Base-by-base conservation (phyloP, 2,329 filamentous ascomycete species). In the Penicillium hordei region DNA sequence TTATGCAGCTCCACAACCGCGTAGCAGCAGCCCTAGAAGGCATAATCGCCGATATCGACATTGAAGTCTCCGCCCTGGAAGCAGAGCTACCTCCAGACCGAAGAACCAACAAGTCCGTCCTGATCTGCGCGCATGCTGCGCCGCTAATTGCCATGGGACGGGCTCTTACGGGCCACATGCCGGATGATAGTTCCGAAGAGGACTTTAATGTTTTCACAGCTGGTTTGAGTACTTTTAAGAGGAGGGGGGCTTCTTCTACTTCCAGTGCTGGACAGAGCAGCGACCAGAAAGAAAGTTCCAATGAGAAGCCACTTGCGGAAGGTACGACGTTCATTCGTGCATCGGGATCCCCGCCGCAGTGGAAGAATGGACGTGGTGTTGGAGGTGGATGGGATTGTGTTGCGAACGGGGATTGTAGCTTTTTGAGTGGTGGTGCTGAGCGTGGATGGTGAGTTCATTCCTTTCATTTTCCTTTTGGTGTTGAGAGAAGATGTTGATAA, bases 91-190 rank as follows among this genome's bases (percentile, higher is more conserved):
- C 86, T 10, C 46, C 58, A 8, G 58, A n/a, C 80, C 83, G 39
- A 79, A 81, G 34, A 86, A 84, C 66, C 7, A 72, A 65, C 57
- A 77, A 73, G 59, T 83, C 90, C 0, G 81, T 96, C 25, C 75
- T 97, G 40, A 81, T 99, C 39, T 96, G 91, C 76, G 89, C 90
- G 1, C 94, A 99, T 78, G 94, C 94, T 1, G 94, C 94, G 4
- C 86, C 88, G 12, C 84, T 97, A 68, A 97, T 99, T 71, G 89
- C 90, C 9, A 84, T 94, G 64, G 93, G 93, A 0, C 83, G 94
- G 40, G 87, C 86, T 1, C 78, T 99, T 66, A 97, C 93, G 2
- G 92, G 91, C 0, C 68, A 75, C 21, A 87, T 93, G 82, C 93
- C 93, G 0, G 82, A 85, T 0, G 85, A 89, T 70, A 80, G 86